Conservation (phyloP, 139 green algal species). For the Mesostigma viride region DNA sequence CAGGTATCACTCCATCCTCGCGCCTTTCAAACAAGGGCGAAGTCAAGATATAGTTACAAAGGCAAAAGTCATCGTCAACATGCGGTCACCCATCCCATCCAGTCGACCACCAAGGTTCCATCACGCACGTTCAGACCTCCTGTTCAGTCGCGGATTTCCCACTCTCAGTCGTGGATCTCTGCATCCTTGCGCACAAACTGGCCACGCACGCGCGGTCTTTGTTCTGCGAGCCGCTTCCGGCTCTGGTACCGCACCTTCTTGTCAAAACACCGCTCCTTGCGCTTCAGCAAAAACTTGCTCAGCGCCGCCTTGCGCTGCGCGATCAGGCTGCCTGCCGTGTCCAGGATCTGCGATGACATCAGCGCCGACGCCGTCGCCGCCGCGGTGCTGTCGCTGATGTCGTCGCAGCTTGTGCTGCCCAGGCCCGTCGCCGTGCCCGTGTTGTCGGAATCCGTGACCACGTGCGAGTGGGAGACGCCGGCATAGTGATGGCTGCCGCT, state of each 20-base stretch:
- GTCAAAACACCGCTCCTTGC: conserved; percentile 39
- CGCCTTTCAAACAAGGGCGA: too few species aligned
- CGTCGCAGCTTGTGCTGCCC: background rate
- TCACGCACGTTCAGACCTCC: too few species aligned
- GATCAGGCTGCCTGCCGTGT: background rate
- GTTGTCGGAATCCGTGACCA: background rate
- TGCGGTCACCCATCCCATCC: too few species aligned
- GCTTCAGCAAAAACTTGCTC: conserved; percentile 37
- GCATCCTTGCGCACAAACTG: conserved; percentile 1
- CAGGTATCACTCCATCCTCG: too few species aligned
- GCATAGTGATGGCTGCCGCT: background rate
- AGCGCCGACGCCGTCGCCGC: background rate
- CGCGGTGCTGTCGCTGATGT: background rate
- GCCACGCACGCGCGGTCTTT: background rate
- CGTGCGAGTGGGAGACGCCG: background rate
- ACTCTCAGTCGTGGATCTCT: too few species aligned
- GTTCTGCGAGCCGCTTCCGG: background rate
- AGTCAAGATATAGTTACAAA: too few species aligned
- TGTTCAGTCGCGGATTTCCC: too few species aligned
- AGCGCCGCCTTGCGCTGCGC: conserved; percentile 24
- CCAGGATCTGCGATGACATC: background rate
- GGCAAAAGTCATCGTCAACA: too few species aligned
- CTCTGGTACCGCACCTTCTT: conserved; percentile 42
- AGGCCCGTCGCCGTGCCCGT: background rate
- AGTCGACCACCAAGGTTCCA: too few species aligned